These are phyloP conservation scores for Podila minutissima DNA, from an alignment of 192 early-diverging fungal species.

Conservation along the genomic window DNA sequence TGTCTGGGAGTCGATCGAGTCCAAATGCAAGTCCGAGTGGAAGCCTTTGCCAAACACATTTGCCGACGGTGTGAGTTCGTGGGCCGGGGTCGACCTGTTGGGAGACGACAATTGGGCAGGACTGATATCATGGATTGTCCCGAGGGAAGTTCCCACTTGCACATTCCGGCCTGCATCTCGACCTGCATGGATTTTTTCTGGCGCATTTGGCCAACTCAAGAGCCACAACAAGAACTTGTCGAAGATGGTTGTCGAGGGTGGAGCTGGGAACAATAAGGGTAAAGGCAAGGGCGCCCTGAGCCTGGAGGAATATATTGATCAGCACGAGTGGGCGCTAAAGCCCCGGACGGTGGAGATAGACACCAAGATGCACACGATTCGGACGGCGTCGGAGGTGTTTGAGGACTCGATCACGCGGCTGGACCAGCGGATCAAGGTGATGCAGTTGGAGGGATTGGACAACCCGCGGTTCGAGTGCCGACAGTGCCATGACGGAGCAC, in stretches of 20 bases:
- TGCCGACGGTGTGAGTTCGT: too few relatives aligned
- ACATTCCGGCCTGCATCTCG: too few relatives aligned
- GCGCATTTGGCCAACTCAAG: too few relatives aligned
- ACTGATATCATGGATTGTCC: too few relatives aligned
- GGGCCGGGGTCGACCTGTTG: too few relatives aligned
- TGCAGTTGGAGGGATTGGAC: not conserved
- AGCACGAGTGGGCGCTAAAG: not conserved
- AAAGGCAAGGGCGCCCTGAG: too few relatives aligned
- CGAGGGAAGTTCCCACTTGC: too few relatives aligned
- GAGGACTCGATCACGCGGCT: conserved; percentile 1
- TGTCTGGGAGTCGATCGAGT: conserved; percentile 2
- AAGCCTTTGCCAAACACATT: not conserved
- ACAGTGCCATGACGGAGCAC: not conserved
- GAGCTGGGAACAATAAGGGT: too few relatives aligned
- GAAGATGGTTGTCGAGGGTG: too few relatives aligned
- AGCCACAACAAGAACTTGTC: too few relatives aligned
- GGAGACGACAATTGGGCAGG: too few relatives aligned
- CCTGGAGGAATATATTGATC: not conserved
- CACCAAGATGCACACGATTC: not conserved
- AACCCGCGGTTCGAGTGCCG: not conserved
- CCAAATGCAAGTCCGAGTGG: not conserved
- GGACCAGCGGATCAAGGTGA: not conserved
- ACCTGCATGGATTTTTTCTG: too few relatives aligned
- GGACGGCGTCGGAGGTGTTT: not conserved
- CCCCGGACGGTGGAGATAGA: not conserved